Conservation (phyloP, 805 yeast genomes). For the Sporopachydermia lactativora region DNA sequence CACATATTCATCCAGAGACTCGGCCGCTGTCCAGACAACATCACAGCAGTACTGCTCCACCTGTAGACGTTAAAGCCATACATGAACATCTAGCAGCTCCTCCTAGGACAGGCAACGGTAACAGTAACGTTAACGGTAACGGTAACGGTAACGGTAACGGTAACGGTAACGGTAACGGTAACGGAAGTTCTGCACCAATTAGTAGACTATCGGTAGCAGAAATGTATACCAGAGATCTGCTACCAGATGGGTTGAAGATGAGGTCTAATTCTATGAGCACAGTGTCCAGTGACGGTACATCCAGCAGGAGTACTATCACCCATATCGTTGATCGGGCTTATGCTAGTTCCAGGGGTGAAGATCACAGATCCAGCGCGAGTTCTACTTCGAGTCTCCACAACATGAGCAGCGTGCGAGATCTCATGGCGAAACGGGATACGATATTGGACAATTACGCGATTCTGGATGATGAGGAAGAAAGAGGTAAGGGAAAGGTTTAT, state of each 20-base stretch:
- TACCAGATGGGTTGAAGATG: neutral
- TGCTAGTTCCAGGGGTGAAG: slow-evolving; percentile 1
- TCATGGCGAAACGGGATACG: neutral
- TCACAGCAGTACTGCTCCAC: too few relatives aligned
- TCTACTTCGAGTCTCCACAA: neutral
- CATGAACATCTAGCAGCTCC: too few relatives aligned
- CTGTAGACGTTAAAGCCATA: too few relatives aligned
- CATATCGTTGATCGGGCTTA: neutral
- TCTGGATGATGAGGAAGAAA: neutral
- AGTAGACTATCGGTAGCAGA: too few relatives aligned
- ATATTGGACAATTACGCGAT: neutral
- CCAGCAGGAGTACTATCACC: neutral
- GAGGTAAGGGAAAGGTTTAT: neutral
- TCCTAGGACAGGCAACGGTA: too few relatives aligned
- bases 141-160: too few relatives aligned
- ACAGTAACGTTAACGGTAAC: too few relatives aligned
- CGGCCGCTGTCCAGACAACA: too few relatives aligned
- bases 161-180: too few relatives aligned
- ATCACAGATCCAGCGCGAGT: neutral
- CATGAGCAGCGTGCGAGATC: neutral
- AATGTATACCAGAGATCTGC: neutral
- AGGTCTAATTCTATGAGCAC: neutral
- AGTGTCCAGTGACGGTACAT: neutral
- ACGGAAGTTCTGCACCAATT: too few relatives aligned
- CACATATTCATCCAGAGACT: too few relatives aligned